Evolutionary conservation across 1,284 basidiomycete genomes (phyloP), one percentile per base, ranked within the genome.

Genomic region (Nidula niveotomentosa): DNA sequence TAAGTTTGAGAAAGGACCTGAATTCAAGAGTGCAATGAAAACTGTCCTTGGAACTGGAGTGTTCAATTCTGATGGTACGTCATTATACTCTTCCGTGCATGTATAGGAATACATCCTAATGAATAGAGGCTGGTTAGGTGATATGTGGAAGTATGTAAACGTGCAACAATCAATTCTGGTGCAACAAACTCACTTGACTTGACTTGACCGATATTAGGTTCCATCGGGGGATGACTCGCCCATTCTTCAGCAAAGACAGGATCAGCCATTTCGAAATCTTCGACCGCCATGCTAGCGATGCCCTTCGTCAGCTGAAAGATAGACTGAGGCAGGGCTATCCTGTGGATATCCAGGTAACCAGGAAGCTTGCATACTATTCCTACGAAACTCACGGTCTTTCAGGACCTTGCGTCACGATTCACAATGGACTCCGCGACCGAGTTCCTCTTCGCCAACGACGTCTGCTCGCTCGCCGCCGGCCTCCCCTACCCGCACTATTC

Each of bases 221-320:
- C 61, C 79, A 81, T 56, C 74, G 79, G 8, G 62, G 66, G 7
- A 81, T 83, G 70, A 76, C 80, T 0, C 70, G 81, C 4, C 82
- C 82, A 0, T 83, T 81, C 64, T 82, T 84, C 62, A 78, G 67
- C 58, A 71, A 71, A 35, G 79, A 84, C 39, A 72, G 79, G 4
- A 78, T 83, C 57, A 74, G 69, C 43, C 74, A 83, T 54, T 82
- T 83, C 51, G 79, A 83, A 17, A 75, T 77, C 17, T 83, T 83
- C 58, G 77, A 78, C 30, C 62, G 65, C 6, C 75, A 78, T 54
- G 70, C 71, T 6, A 67, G 74, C 18, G 63, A 69, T 43, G 71
- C 72, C 3, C 65, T 81, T 43, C 43, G 60, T 36, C 67, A 69
- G 48, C 68, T 78, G 50, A 70, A 70, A 56, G 59, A 52, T 3